Base-by-base conservation (phyloP, 2,329 filamentous ascomycete species). In the Pseudogymnoascus sp. region DNA sequence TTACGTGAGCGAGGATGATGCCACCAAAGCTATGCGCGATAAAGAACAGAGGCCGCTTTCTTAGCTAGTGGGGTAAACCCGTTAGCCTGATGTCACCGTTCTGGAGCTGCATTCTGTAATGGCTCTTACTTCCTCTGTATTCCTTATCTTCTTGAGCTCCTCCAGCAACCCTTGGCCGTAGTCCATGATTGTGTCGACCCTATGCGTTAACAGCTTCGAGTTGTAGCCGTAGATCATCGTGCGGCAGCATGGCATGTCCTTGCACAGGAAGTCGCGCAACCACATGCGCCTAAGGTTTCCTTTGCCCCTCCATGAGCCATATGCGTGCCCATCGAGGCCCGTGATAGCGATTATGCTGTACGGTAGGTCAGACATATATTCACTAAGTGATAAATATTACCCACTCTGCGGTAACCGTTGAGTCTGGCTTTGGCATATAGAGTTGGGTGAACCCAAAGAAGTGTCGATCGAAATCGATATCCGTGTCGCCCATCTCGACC, bases 21-120 rank as follows among this genome's bases (percentile, higher is more conserved):
- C 76, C 76, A 23, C 76, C 76, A 11, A 77, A 70, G 23, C 75
- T 77, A 65, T 77, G 75, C 33, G 74, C 76, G 18, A 77, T 60
- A 63, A 77, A 78, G 23, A 77, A 73, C 31, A 78, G 74, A 4
- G 75, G 75, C 55, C 71, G 63, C 64, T 69, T 61, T 65, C 66
- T 55, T 18, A 69, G 65, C 71, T 71, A 40, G 11, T 61, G 11
- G 33, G 31, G 21, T 21, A 61, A 14, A 59, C 49, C 67, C n/a
- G 61, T 62, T 31, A 45, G 35, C 52, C 59, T 2, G 58, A 9
- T 40, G 49, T 2, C 11, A 40, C 35, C 12, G 37, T 4, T 25
- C n/a, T 35, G 9, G 14, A 14, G 31, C 18, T 33, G 16, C 5
- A 21, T 37, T 40, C 12, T 14, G 21, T 28, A 16, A 37, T n/a